Conservation (phyloP, 2,329 filamentous ascomycete species). For the Pseudodiploospora longispora region DNA sequence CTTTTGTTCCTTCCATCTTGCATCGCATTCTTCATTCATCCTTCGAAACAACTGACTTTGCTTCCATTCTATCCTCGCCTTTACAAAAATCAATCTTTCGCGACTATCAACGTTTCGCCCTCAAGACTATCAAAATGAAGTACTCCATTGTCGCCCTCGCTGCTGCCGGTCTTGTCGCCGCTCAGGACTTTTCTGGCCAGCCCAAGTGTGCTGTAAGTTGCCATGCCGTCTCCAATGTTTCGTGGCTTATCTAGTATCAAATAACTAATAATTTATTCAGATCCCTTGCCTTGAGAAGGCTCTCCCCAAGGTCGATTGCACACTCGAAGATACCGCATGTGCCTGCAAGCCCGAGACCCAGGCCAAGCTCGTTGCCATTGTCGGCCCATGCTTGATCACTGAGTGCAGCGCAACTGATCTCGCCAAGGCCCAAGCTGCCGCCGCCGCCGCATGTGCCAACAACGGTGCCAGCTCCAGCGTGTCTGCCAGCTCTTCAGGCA, state of each 20-base stretch:
- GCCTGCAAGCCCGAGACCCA: conserved; percentile 28
- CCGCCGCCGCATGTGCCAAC: conserved; percentile 20
- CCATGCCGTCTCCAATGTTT: not conserved
- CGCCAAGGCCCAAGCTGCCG: conserved; percentile 23
- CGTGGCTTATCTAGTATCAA: too few relatives aligned
- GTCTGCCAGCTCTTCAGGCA: not conserved
- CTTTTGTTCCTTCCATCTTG: not conserved
- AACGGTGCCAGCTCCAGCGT: not conserved
- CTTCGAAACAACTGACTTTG: not conserved
- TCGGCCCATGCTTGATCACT: conserved; percentile 23
- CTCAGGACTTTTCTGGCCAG: conserved; percentile 28
- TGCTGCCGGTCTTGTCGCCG: conserved; percentile 27
- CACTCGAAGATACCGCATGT: conserved; percentile 28
- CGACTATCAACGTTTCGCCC: conserved; percentile 1
- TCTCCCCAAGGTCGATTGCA: conserved; percentile 29
- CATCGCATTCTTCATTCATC: not conserved
- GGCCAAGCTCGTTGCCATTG: conserved; percentile 19
- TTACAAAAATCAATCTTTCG: not conserved
- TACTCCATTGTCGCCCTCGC: conserved; percentile 23
- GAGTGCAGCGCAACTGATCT: conserved; percentile 26
- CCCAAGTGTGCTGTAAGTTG: conserved; percentile 34
- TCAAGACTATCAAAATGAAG: conserved; percentile 31
- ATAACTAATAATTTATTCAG: conserved; percentile 9
- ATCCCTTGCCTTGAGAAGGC: conserved; percentile 26
- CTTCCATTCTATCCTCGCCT: not conserved